phyloP scores from a whole-genome alignment of 2,329 filamentous ascomycete species.

The Cladophialophora bantiana region DNA sequence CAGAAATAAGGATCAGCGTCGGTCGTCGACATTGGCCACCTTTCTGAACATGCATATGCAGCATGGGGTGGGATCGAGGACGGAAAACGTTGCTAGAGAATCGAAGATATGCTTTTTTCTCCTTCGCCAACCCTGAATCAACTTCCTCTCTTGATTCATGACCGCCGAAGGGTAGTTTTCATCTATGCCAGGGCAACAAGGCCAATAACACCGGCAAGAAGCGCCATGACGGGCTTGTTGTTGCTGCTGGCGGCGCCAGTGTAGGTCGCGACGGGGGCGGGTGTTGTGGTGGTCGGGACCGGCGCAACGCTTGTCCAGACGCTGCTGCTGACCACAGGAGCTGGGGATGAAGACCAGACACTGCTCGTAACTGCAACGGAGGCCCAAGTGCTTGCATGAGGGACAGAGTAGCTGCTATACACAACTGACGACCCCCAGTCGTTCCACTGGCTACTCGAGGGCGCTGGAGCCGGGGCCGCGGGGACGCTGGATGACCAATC shows the following conservation, averaged over 20 bases:
- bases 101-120: constrained; percentile 2
- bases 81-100: background rate
- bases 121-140: background rate
- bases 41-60: background rate
- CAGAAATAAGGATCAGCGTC: background rate
- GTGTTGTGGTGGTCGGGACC: constrained; percentile 14
- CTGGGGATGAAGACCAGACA: constrained; percentile 10
- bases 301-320: constrained; percentile 19
- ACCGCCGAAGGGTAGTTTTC: background rate
- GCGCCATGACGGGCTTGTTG: constrained; percentile 38
- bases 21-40: background rate
- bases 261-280: constrained; percentile 29
- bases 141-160: background rate
- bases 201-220: constrained; percentile 34
- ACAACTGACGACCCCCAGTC: constrained; percentile 3
- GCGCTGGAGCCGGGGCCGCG: constrained; percentile 7
- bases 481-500: constrained; percentile 23
- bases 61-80: too few species aligned
- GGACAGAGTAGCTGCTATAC: too few species aligned
- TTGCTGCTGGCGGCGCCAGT: constrained; percentile 37
- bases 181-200: constrained; percentile 37
- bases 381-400: background rate
- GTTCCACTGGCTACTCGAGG: constrained; percentile 23
- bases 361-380: constrained; percentile 2
- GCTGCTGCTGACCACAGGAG: constrained; percentile 24